Conservation (phyloP, 2,329 filamentous ascomycete genomes). For the Lasiodiplodia sp. region DNA sequence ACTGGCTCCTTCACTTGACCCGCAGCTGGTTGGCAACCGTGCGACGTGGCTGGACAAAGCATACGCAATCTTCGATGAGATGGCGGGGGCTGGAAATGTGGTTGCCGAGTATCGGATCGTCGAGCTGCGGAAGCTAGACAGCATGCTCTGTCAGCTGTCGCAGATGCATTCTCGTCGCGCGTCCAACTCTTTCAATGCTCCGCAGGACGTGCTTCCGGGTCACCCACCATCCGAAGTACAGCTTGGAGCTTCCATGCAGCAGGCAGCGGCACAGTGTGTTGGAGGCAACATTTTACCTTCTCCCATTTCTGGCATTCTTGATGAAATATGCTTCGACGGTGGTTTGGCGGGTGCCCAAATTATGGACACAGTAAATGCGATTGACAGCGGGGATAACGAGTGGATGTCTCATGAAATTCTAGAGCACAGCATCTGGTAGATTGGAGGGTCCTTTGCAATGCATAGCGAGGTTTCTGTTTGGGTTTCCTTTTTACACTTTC, state of each 20-base stretch:
- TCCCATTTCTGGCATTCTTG: slow-evolving; percentile 36
- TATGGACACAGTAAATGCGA: slow-evolving; percentile 58
- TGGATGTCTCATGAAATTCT: slow-evolving; percentile 58
- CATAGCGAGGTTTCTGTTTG: neutral
- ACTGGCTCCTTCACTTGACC: slow-evolving; percentile 43
- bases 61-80: slow-evolving; percentile 56
- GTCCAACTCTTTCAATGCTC: neutral
- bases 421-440: slow-evolving; percentile 55
- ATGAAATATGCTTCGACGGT: slow-evolving; percentile 40
- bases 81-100: slow-evolving; percentile 55
- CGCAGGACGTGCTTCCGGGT: slow-evolving; percentile 26
- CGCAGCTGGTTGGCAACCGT: slow-evolving; percentile 46
- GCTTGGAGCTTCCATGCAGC: neutral
- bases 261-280: slow-evolving; percentile 29
- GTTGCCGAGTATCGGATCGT: slow-evolving; percentile 54
- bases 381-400: slow-evolving; percentile 53
- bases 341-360: slow-evolving; percentile 57
- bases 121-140: slow-evolving; percentile 57
- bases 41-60: slow-evolving; percentile 52
- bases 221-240: slow-evolving; percentile 31
- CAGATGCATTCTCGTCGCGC: neutral
- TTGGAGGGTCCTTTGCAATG: neutral
- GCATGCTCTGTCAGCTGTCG: slow-evolving; percentile 43
- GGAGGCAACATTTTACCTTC: slow-evolving; percentile 32
- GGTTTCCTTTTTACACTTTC: neutral